Percentiles rank a stretch among this genome's conserved stretches.
Conservation (phyloP, 1,284 basidiomycete genomes). For the Puccinia triticina region DNA sequence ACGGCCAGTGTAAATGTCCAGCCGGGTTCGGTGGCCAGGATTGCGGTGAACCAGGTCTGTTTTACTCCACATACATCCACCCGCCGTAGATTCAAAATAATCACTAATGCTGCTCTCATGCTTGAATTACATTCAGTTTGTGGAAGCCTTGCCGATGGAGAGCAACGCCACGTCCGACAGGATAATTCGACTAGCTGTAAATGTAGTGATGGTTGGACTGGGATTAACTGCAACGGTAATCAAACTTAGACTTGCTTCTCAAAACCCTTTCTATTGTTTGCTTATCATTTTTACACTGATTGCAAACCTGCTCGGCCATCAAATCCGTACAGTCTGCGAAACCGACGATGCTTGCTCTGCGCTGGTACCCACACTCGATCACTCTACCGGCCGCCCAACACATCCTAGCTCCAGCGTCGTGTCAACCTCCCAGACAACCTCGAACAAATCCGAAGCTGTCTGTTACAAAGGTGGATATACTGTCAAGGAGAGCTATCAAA, state of each 20-base stretch:
- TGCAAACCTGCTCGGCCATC: conserved; percentile 27
- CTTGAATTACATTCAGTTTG: conserved; percentile 66
- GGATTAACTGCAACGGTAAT: conserved; percentile 91
- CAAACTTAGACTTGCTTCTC: not conserved
- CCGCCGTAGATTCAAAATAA: not conserved
- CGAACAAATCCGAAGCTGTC: conserved; percentile 69
- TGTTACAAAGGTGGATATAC: conserved; percentile 91
- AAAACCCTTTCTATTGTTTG: not conserved
- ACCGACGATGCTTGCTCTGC: conserved; percentile 72
- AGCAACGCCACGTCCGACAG: conserved; percentile 76
- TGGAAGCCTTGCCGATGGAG: conserved; percentile 85
- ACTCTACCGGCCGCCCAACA: conserved; percentile 69
- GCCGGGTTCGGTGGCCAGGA: conserved; percentile 88
- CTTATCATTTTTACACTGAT: not conserved
- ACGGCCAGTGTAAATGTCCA: conserved; percentile 87
- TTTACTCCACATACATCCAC: not conserved
- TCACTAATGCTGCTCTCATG: conserved; percentile 57
- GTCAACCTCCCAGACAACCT: conserved; percentile 59
- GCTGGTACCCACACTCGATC: conserved; percentile 55
- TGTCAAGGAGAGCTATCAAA: conserved; percentile 89
- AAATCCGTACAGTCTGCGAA: conserved; percentile 69
- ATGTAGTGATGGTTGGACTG: conserved; percentile 90
- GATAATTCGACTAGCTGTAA: conserved; percentile 73
- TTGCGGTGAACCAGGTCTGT: conserved; percentile 78
- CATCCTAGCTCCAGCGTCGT: conserved; percentile 51